Conservation (phyloP, 495 filamentous ascomycete species). For the Aspergillus leporis region DNA sequence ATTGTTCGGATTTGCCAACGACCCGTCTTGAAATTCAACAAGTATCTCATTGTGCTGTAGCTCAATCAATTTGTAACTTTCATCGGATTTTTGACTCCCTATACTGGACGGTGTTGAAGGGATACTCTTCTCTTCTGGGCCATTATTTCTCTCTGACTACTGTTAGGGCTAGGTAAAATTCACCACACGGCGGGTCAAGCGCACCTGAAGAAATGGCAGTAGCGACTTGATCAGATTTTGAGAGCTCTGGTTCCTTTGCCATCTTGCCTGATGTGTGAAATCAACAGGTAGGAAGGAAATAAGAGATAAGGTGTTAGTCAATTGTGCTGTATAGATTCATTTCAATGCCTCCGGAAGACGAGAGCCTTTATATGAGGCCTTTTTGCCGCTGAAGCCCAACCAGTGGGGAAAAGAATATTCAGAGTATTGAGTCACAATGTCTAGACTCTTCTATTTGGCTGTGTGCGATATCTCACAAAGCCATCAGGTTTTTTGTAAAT, state of each 20-base stretch:
- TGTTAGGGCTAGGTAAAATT: background rate
- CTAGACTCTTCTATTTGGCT: background rate
- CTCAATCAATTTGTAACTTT: background rate
- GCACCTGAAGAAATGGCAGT: background rate
- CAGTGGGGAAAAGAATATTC: background rate
- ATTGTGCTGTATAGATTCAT: background rate
- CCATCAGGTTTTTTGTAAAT: background rate
- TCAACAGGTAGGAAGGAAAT: background rate
- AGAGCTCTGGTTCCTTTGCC: background rate
- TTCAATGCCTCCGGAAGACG: background rate
- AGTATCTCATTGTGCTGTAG: background rate
- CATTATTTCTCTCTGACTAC: background rate
- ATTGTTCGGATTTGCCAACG: slow-evolving; percentile 29
- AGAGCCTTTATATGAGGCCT: background rate
- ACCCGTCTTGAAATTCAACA: slow-evolving; percentile 7
- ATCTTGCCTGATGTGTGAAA: background rate
- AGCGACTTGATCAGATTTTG: background rate
- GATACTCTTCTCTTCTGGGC: background rate
- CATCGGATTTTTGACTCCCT: background rate
- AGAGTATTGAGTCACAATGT: background rate
- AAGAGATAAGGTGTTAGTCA: background rate
- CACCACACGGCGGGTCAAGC: background rate
- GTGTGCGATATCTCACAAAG: slow-evolving; percentile 5
- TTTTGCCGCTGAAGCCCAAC: background rate
- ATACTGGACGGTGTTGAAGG: background rate